Evolutionary conservation across 257 asterid species (phyloP).

Genomic region (Sherardia arvensis): DNA sequence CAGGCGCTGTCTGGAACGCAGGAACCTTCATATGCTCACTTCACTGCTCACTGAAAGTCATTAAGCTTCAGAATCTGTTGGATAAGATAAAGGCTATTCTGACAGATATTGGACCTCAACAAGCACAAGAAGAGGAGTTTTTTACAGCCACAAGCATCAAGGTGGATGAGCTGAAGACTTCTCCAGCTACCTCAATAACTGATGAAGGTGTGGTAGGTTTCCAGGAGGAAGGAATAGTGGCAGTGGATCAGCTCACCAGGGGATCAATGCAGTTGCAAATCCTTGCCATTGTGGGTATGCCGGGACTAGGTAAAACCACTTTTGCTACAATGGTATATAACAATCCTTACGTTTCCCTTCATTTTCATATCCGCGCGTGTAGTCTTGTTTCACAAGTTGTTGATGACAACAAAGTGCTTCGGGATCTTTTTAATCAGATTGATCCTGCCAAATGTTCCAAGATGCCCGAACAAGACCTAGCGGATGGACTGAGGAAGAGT

Average conservation of each 20-base stretch:
- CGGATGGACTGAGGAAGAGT: not conserved
- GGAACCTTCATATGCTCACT: no score
- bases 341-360: not conserved
- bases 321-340: not conserved
- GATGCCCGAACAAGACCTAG: not conserved
- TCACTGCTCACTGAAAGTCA: not conserved
- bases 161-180: no score
- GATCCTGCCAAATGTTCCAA: not conserved
- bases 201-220: not conserved
- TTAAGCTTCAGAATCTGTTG: not conserved
- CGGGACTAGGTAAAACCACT: slow-evolving; percentile 11
- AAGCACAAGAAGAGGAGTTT: not conserved
- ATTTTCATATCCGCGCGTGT: not conserved
- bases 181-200: no score
- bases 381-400: not conserved
- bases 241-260: not conserved
- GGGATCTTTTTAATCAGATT: not conserved
- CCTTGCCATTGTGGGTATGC: slow-evolving; percentile 3
- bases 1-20: not conserved
- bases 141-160: not conserved
- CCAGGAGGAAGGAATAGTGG: not conserved
- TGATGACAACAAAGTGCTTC: not conserved
- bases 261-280: not conserved
- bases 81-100: not conserved
- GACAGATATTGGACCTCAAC: no score